Evolutionary conservation across 768 basidiomycete species (phyloP), one percentile per base, ranked within the genome.

Genomic region (Pleurotus eryngii): DNA sequence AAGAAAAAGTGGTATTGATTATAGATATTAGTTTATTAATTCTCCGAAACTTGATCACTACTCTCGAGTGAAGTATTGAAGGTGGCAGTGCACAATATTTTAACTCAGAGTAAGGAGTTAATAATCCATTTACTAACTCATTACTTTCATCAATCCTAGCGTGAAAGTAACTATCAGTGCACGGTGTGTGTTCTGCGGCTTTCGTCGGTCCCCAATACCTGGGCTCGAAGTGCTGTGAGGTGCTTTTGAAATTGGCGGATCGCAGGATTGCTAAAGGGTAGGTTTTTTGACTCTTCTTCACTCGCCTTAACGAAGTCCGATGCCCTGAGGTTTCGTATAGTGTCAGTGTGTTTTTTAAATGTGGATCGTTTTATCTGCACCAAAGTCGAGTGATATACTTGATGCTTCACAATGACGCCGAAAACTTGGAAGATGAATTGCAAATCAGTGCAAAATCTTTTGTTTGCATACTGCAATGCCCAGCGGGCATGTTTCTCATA

Each of bases 331-430:
- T 64, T 55, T 0, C 58, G 24, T 1, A 76, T 59, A 0, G 65
- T n/a, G 0, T 50, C 22, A 5, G 61, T 59, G 9, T 74, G 62
- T 3, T 18, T 2, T 2, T 61, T 49, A 56, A 73, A 76, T 2
- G 63, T 47, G 3, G 55, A 46, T 0, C 60, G 55, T 3, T 63
- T 57, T 49, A 79, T 73, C 48, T 78, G 74, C 0, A 81, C 35
- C 0, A 39, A 42, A 0, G 75, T 65, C 0, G 68, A 70, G 5
- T 26, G 18, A 1, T 40, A 48, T n/a, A 51, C 45, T 5, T 53
- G 35, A 6, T 66, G 46, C 51, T 71, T 73, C 49, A 74, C 72
- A 1, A 65, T 55, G 0, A 72, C 65, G 3, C 70, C 67, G 55
- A 74, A 72, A 0, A 65, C 63, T 46, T 67, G 65, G 24, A 71